Percentiles rank a stretch among this genome's conserved stretches.
Conservation (phyloP, 306 rosid genomes). For the Castanea crenata region DNA sequence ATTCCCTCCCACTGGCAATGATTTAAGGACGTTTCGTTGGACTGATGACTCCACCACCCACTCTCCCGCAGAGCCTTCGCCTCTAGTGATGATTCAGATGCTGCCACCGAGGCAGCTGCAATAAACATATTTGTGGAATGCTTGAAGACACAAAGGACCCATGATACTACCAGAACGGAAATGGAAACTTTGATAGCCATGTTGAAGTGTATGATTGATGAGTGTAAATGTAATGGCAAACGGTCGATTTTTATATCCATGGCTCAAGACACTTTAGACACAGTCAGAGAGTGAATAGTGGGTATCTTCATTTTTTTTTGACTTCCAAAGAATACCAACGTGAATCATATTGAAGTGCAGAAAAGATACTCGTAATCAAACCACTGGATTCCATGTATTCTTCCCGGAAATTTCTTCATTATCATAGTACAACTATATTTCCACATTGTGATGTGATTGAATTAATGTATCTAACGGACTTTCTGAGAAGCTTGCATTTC, state of each 20-base stretch:
- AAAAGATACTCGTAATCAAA: no score
- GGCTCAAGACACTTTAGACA: no score
- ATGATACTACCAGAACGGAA: background rate
- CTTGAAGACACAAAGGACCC: background rate
- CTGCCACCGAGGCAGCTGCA: background rate
- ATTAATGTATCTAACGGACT: no score
- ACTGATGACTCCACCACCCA: background rate
- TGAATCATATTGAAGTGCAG: no score
- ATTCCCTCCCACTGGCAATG: background rate
- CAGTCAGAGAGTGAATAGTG: no score
- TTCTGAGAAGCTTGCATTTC: no score
- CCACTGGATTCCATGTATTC: no score
- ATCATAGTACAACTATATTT: no score
- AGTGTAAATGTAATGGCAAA: background rate
- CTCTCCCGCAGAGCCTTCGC: background rate
- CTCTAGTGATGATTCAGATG: background rate
- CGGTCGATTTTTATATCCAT: background rate
- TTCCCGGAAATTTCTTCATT: no score
- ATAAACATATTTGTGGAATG: background rate
- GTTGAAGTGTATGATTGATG: background rate
- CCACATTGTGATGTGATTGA: no score
- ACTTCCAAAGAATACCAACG: no score
- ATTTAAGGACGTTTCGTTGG: background rate
- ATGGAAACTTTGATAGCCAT: background rate
- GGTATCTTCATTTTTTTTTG: no score